Conservation (phyloP, 129 eudicot species). For the Centrapalus pauciflorus region DNA sequence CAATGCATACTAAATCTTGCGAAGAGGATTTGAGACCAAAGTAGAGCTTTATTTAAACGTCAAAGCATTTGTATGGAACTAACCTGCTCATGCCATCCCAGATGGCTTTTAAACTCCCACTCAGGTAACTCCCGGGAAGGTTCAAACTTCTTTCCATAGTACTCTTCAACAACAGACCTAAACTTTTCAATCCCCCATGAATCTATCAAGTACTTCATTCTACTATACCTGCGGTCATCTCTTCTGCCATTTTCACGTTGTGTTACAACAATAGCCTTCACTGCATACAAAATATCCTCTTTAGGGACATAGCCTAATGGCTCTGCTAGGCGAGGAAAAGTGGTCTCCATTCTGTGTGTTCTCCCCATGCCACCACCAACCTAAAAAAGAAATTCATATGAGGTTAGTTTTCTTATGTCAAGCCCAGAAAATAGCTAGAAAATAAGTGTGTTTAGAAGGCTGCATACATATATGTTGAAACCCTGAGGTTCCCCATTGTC, state of each 20-base stretch:
- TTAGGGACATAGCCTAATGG: constrained; percentile 95
- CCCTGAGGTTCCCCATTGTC: constrained; percentile 94
- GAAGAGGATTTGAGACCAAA: not conserved
- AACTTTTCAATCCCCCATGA: constrained; percentile 99
- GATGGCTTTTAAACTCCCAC: constrained; percentile 92
- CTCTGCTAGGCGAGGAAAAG: constrained; percentile 91
- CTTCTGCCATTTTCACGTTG: constrained; percentile 97
- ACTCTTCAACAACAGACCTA: constrained; percentile 70
- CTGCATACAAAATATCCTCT: constrained; percentile 94
- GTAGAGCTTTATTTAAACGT: not conserved
- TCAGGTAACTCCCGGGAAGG: constrained; percentile 81
- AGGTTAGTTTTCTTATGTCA: not conserved
- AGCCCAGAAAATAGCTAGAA: not conserved
- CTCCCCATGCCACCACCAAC: constrained; percentile 99
- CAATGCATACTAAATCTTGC: too few relatives aligned
- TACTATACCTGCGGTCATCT: constrained; percentile 91
- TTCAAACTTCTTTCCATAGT: constrained; percentile 84
- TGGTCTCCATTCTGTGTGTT: constrained; percentile 81
- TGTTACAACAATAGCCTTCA: constrained; percentile 95
- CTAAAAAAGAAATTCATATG: constrained; percentile 28
- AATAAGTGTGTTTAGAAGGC: not conserved
- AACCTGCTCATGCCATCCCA: constrained; percentile 99
- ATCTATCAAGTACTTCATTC: constrained; percentile 89
- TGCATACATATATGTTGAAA: constrained; percentile 79
- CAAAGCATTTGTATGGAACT: constrained; percentile 5